A percentile compares a stretch with the other conserved stretches of the same genome.
Conservation (phyloP, 2,329 filamentous ascomycete genomes). For the Cercospora janseana region DNA sequence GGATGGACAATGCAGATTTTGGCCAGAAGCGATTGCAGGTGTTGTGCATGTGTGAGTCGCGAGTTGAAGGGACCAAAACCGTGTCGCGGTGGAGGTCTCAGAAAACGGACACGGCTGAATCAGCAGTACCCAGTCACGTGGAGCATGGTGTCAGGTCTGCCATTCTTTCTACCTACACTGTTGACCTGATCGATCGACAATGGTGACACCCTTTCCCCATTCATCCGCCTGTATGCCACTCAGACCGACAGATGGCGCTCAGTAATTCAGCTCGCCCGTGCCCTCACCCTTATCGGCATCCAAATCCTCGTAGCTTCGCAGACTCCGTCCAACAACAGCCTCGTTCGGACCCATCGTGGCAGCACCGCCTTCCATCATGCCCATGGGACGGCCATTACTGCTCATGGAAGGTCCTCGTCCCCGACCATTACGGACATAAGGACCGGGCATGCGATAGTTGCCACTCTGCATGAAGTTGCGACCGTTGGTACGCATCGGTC, state of each 20-base stretch:
- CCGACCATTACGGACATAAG: conserved; percentile 35
- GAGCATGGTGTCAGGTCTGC: too few species aligned
- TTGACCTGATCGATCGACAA: not conserved
- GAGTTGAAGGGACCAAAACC: too few species aligned
- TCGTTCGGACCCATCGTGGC: conserved; percentile 78
- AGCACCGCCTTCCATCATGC: conserved; percentile 60
- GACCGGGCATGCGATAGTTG: conserved; percentile 32
- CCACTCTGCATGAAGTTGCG: conserved; percentile 37
- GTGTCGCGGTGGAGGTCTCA: too few species aligned
- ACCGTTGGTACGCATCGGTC: conserved; percentile 43
- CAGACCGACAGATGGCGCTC: conserved; percentile 26
- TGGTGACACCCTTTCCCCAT: not conserved
- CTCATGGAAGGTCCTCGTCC: conserved; percentile 29
- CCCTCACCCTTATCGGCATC: conserved; percentile 67
- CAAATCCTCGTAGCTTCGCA: conserved; percentile 97
- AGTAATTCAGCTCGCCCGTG: conserved; percentile 88
- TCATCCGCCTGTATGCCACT: not conserved
- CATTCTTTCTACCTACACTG: too few species aligned
- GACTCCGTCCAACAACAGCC: conserved; percentile 83
- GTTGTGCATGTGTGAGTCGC: too few species aligned
- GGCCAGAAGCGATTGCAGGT: too few species aligned
- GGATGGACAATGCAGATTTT: too few species aligned
- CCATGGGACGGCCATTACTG: conserved; percentile 26
- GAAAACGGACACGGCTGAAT: too few species aligned
- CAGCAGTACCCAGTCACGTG: too few species aligned